Base-by-base conservation (phyloP, 2,329 filamentous ascomycete species). In the Stenocarpella maydis region DNA sequence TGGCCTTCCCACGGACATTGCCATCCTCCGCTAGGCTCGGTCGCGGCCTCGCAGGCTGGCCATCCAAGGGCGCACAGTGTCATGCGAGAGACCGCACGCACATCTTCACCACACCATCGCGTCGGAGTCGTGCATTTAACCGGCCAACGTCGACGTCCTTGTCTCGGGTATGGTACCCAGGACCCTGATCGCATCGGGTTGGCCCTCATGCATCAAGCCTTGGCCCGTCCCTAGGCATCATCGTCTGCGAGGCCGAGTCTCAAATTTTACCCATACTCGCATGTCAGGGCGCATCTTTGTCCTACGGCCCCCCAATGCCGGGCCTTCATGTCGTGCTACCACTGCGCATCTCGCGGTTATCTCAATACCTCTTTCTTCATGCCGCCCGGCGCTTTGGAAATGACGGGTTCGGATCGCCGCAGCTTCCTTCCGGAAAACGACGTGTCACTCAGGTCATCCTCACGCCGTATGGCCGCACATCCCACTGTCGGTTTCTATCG, bases 251-350 rank as follows among this genome's bases (percentile, higher is more conserved):
- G 39, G 39, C 26, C 39, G 64, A 34, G 34, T 31, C 64, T 39
- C 41, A 58, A 54, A 49, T 67, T 39, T 49, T 58, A 31, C 64
- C 64, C 58, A 67, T 67, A 55, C n/a, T 50, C 21, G 47, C 52
- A 37, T 55, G 64, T 58, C 64, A 67, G 39, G 52, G 41, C 64
- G 61, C 58, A 67, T 67, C 64, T 67, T 67, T 58, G 64, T 67
- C 64, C 64, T 47, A 67, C 64, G 9, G 6, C 15, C n/a, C n/a
- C 58, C 58, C 58, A 24, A 49, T 52, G 52, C 58, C 64, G 64
- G 64, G 52, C 64, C 53, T 55, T 55, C 31, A 67, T 67, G 64
- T 55, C 28, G 64, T 67, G 64, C 28, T 31, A 67, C 64, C 52
- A 45, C 41, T 52, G 58, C 64, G 64, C 64, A 67, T 67, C 64